A percentile compares a stretch with the other conserved stretches of the same genome.
Conservation (phyloP, 2,329 filamentous ascomycete genomes). For the Hypoxylon rubiginosum region DNA sequence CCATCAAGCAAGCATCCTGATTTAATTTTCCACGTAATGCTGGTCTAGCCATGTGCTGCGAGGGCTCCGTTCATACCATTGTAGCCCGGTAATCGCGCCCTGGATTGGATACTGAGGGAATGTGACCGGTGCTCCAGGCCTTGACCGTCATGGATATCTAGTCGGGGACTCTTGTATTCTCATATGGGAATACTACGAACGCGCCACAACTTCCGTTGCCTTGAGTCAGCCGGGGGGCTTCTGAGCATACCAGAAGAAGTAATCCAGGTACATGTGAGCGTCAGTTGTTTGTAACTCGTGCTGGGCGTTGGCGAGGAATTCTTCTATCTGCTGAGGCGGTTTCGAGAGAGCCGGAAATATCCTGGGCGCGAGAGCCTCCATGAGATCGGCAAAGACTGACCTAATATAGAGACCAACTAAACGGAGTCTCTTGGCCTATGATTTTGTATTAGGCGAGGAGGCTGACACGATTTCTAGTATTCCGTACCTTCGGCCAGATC, state of each 20-base stretch:
- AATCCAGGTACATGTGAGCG: constrained; percentile 38
- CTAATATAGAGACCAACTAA: constrained; percentile 53
- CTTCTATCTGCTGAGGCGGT: constrained; percentile 24
- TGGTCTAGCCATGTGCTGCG: not conserved
- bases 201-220: not conserved
- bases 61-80: not conserved
- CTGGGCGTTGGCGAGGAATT: constrained; percentile 19
- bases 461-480: not conserved
- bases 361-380: constrained; percentile 35
- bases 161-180: not conserved
- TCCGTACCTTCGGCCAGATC: constrained; percentile 54
- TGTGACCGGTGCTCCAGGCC: not conserved
- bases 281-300: constrained; percentile 24
- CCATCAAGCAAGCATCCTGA: not conserved
- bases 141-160: not conserved
- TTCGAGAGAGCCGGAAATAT: constrained; percentile 26
- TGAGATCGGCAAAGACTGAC: constrained; percentile 29
- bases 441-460: constrained; percentile 9
- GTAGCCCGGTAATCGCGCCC: not conserved
- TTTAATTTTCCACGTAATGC: not conserved
- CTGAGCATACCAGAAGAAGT: constrained; percentile 40
- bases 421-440: constrained; percentile 53
- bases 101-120: not conserved
- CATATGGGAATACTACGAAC: not conserved
- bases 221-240: constrained; percentile 18